A percentile compares a stretch with the other conserved stretches of the same genome.
Evolutionary conservation across 345 rosid genomes (phyloP).

Genomic region (Citrus australasica): DNA sequence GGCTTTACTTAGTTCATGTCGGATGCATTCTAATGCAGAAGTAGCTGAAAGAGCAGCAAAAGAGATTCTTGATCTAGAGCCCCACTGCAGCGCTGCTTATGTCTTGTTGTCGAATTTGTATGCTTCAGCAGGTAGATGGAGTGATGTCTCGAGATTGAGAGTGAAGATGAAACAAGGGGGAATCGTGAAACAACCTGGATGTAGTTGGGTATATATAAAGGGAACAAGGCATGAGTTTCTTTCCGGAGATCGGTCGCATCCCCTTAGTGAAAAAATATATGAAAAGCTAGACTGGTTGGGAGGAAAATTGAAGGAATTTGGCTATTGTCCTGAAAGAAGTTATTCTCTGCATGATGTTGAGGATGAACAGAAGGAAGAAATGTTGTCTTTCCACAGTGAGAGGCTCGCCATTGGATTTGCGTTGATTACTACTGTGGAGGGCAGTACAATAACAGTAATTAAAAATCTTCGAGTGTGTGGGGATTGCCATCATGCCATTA

Average conservation of each 20-base stretch:
- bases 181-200: constrained; percentile 48
- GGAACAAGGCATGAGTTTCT: constrained; percentile 56
- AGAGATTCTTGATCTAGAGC: constrained; percentile 43
- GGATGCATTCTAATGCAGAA: constrained; percentile 46
- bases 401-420: constrained; percentile 65
- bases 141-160: constrained; percentile 52
- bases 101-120: constrained; percentile 64
- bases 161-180: constrained; percentile 53
- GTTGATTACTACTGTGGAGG: constrained; percentile 42
- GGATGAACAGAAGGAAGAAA: constrained; percentile 70
- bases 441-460: constrained; percentile 54
- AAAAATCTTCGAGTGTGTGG: constrained; percentile 75
- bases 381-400: constrained; percentile 59
- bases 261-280: constrained; percentile 34
- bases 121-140: constrained; percentile 65
- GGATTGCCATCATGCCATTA: constrained; percentile 58
- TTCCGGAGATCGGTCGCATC: constrained; percentile 53
- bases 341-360: constrained; percentile 66
- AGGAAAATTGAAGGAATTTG: constrained; percentile 51
- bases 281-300: constrained; percentile 58
- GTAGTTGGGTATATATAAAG: constrained; percentile 57
- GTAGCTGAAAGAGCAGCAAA: constrained; percentile 64
- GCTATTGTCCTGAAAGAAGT: constrained; percentile 52
- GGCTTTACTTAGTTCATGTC: constrained; percentile 73
- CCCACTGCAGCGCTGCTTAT: constrained; percentile 51